These are phyloP conservation scores for Mangifera indica DNA, from an alignment of 345 rosid genomes.

Conservation along the genomic window DNA sequence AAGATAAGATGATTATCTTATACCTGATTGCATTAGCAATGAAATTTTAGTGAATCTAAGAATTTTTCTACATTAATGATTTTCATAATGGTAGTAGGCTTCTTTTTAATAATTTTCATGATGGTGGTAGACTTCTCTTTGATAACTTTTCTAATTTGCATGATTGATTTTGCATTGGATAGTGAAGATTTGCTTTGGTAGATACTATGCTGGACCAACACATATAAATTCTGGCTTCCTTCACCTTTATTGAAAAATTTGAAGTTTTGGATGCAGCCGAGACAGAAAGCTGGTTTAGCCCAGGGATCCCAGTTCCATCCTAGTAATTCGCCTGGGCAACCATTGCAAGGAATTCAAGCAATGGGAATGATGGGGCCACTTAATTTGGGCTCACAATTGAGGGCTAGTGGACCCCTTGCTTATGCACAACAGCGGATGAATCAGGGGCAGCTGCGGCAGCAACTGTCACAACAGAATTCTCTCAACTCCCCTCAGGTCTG, in stretches of 20 bases:
- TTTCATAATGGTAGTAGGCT: background rate
- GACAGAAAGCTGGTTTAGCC: conserved; percentile 76
- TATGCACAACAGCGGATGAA: conserved; percentile 71
- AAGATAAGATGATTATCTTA: background rate
- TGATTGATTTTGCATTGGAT: background rate
- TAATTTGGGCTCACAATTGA: conserved; percentile 64
- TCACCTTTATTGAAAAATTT: conserved; percentile 27
- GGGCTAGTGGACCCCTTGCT: conserved; percentile 54
- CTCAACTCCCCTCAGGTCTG: conserved; percentile 70
- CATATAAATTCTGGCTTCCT: too few species aligned
- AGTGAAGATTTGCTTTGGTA: background rate
- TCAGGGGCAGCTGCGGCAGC: conserved; percentile 72
- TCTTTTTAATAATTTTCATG: too few species aligned
- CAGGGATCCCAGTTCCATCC: conserved; percentile 82
- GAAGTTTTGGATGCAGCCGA: conserved; percentile 67
- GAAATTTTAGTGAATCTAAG: background rate
- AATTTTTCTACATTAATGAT: background rate
- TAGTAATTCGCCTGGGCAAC: conserved; percentile 67
- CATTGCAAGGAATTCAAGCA: conserved; percentile 83
- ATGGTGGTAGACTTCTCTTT: background rate
- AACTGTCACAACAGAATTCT: conserved; percentile 63
- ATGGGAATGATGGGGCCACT: conserved; percentile 77
- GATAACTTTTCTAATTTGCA: background rate
- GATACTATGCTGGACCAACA: background rate
- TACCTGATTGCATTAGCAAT: background rate